Base-by-base conservation (phyloP, 768 basidiomycete genomes). In the Boletus rubroflammeus region DNA sequence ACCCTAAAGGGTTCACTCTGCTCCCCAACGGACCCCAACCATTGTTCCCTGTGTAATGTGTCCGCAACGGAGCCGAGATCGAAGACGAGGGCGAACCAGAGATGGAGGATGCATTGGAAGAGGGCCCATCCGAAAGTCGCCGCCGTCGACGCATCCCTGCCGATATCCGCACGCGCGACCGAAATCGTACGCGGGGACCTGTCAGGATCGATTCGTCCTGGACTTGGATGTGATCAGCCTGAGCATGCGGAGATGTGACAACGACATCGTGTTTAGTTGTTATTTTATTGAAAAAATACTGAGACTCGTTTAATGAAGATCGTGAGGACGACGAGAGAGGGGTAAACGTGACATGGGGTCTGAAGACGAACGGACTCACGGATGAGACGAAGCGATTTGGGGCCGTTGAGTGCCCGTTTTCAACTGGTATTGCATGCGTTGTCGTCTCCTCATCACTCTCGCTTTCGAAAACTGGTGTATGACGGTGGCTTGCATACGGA, bases 51-150 rank as follows among this genome's bases (percentile, higher is more conserved):
- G 80, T 76, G 52, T 83, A 71, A 56, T 76, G 78, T 26, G 82
- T 79, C 45, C 83, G 86, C 23, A 93, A 75, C 17, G 90, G 91
- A 1, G 80, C 90, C 36, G 90, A 92, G 57, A 93, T 86, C 38
- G 89, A 90, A 3, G 90, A 91, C 5, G 88, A 90, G 4, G 79
- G 80, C 1, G 89, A 90, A 40, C 79, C 77, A 6, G 84, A 83
- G 21, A 75, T 61, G 32, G 84, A 81, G 19, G 75, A 74, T 5
- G 65, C 50, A 34, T 47, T 54, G 40, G 68, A 70, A 25, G 54
- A 42, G 51, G 51, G 65, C n/a, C 47, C 62, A 34, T 64, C 64
- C n/a, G 64, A 57, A 17, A 42, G 50, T 51, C 71, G 72, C 21
- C 76, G 75, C 59, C 77, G 76, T 28, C 76, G 77, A 43, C 78